Evolutionary conservation across 768 basidiomycete genomes (phyloP), one percentile per base, ranked within the genome.

Genomic region (Boletellus emodensis): DNA sequence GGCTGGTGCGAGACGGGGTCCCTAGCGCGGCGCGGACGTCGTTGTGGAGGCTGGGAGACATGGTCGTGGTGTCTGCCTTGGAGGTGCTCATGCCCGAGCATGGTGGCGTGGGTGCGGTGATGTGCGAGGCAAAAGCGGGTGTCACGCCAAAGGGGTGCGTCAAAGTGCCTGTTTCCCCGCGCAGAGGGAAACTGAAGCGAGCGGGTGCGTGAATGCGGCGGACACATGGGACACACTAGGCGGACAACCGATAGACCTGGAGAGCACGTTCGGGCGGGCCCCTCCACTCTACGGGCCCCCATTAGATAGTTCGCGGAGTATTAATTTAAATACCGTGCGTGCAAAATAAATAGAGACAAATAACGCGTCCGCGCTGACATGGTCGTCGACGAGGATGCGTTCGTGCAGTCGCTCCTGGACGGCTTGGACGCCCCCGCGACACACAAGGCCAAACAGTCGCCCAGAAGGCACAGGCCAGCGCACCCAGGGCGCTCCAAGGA

Each of bases 1-100:
- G 20, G 56, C 30, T 72, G 68, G 53, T 75, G 78, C 26, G 78
- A 76, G 41, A 81, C 72, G 6, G 78, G 78, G 50, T 81, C 80
- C 9, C 80, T 78, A n/a, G 79, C 74, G 74, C 67, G 34, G 65
- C 68, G 57, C 81, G 81, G 44, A 80, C 73, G 62, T 81, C 78
- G 4, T 72, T 59, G n/a, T n/a, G n/a, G 20, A 20, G 20, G 20
- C 3, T 20, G 20, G 77, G 77, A 18, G 76, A 74, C 57, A 80
- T 72, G 40, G 69, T 61, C 62, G 73, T 75, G 11, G 54, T 28
- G 35, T 64, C 67, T 32, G 47, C 45, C 20, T 57, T 66, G 35
- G 56, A 46, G 18, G 48, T 37, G 37, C 34, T 18, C 1, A 46
- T 17, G 72, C 57, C 73, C 72, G 63, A 80, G 78, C 78, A 79